Evolutionary conservation across 441 rosid species (phyloP), one percentile per base, ranked within the genome.

Genomic region (Gossypium gossypioides): DNA sequence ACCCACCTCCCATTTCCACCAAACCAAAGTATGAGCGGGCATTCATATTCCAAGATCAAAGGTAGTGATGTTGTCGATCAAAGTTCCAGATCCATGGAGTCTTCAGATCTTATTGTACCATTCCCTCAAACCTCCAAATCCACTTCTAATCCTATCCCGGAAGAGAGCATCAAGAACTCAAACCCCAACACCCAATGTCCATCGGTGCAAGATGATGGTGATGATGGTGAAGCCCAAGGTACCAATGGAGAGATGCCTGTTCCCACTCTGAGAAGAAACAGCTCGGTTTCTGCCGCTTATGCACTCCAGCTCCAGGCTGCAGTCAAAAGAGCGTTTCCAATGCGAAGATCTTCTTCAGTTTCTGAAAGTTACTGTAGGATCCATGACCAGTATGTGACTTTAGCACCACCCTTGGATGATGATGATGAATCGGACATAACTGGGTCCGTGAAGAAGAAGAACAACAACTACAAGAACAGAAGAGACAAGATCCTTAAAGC

Each of bases 311-410:
- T 76, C 71, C 84, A 79, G 46, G 75, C 82, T 57, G 75, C 88
- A 0, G 79, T 86, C 40, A 86, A 80, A 73, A 83, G 84, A 51
- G 91, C 85, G 24, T 81, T 90, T 74, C 89, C 96, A 48, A 80
- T 87, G 87, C 85, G 83, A 75, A 86, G 95, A 83, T 91, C 96
- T 50, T 82, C 90, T 0, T 93, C 97, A 6, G 92, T 90, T 6
- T 84, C 92, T 1, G 96, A 90, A 55, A 88, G 92, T 58, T 88
- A 93, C 55, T 75, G 91, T 42, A 84, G 98, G 79, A 89, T 93
- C 83, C 91, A 90, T 71, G 91, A 85, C 78, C 95, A 86, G 76
- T 74, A 94, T 72, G 76, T 79, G 54, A 78, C 86, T 62, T 69
- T 81, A 60, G 60, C 81, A 32, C 80, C 87, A 19, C 84, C 86